A percentile compares a stretch with the other conserved stretches of the same genome.
These are phyloP conservation scores for Hyparrhenia diplandra DNA, from an alignment of 176 grass and related monocot genomes.

Conservation along the genomic window DNA sequence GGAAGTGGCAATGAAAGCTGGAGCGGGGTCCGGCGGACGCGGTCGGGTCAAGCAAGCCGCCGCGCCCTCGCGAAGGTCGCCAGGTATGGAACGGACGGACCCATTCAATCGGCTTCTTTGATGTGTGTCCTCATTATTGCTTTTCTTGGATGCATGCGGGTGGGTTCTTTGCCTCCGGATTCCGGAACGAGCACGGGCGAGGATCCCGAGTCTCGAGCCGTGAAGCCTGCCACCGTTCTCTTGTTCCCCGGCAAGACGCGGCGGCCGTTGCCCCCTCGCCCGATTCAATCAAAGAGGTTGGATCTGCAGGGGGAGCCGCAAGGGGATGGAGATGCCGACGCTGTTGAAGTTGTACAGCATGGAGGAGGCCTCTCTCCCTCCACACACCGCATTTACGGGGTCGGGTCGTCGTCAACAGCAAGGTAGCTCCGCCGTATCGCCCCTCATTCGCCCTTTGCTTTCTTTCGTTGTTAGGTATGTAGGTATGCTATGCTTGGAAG, in stretches of 20 bases:
- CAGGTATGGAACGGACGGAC: too few species aligned
- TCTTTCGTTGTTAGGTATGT: neutral
- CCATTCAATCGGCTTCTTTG: too few species aligned
- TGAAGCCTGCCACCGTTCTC: neutral
- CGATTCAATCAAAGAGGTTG: neutral
- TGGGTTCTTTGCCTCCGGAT: too few species aligned
- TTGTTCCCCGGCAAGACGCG: conserved; percentile 26
- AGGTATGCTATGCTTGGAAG: neutral
- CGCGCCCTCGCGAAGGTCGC: too few species aligned
- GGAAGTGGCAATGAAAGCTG: too few species aligned
- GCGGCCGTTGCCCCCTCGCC: neutral
- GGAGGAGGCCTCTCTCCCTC: conserved; percentile 64
- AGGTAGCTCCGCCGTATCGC: conserved; percentile 28
- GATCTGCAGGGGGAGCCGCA: neutral
- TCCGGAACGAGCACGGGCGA: neutral
- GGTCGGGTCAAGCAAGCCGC: too few species aligned
- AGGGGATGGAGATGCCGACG: conserved; percentile 46
- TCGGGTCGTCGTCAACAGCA: conserved; percentile 84
- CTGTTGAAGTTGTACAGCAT: conserved; percentile 74
- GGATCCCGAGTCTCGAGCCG: neutral
- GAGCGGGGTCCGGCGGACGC: too few species aligned
- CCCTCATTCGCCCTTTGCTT: neutral
- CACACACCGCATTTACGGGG: conserved; percentile 55
- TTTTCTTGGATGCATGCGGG: too few species aligned
- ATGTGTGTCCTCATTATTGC: too few species aligned